Percentiles rank a stretch among this genome's conserved stretches.
Conservation (phyloP, 2,329 filamentous ascomycete species). For the Colletotrichum sidae region DNA sequence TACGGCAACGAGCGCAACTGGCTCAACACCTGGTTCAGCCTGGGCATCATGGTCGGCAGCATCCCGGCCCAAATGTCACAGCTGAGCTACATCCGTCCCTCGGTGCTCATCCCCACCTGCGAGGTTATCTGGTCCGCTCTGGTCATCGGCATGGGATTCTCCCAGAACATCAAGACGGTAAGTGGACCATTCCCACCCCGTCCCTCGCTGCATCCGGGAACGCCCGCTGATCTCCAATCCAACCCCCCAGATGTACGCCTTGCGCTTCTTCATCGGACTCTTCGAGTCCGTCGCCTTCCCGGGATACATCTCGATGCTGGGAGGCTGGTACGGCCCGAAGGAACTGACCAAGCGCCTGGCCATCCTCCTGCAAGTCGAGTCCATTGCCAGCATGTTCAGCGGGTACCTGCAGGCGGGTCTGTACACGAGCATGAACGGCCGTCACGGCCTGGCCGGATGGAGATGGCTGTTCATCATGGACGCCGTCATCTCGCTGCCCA, state of each 20-base stretch:
- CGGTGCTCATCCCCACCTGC: slow-evolving; percentile 43
- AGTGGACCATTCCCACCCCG: slow-evolving; percentile 16
- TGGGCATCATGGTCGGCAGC: slow-evolving; percentile 41
- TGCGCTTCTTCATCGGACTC: slow-evolving; percentile 57
- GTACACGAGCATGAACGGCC: slow-evolving; percentile 52
- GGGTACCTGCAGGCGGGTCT: slow-evolving; percentile 67
- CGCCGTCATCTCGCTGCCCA: slow-evolving; percentile 42
- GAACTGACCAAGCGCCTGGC: slow-evolving; percentile 62
- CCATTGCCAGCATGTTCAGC: slow-evolving; percentile 66
- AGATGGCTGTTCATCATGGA: slow-evolving; percentile 56
- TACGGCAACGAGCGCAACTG: slow-evolving; percentile 43
- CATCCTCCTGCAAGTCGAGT: slow-evolving; percentile 61
- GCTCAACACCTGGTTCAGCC: slow-evolving; percentile 40
- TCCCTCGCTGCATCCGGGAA: slow-evolving; percentile 1
- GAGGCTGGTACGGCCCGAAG: slow-evolving; percentile 54
- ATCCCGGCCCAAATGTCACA: slow-evolving; percentile 43
- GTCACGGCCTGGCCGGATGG: slow-evolving; percentile 48
- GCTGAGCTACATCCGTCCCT: slow-evolving; percentile 43
- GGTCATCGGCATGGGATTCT: slow-evolving; percentile 35
- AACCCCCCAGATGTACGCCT: slow-evolving; percentile 50
- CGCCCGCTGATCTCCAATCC: not conserved
- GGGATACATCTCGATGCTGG: slow-evolving; percentile 49
- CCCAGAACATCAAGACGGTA: slow-evolving; percentile 41
- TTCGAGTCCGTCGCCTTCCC: slow-evolving; percentile 49
- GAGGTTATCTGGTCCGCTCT: slow-evolving; percentile 41